Evolutionary conservation across 306 rosid genomes (phyloP).

Genomic region (Gleditsia sinensis): DNA sequence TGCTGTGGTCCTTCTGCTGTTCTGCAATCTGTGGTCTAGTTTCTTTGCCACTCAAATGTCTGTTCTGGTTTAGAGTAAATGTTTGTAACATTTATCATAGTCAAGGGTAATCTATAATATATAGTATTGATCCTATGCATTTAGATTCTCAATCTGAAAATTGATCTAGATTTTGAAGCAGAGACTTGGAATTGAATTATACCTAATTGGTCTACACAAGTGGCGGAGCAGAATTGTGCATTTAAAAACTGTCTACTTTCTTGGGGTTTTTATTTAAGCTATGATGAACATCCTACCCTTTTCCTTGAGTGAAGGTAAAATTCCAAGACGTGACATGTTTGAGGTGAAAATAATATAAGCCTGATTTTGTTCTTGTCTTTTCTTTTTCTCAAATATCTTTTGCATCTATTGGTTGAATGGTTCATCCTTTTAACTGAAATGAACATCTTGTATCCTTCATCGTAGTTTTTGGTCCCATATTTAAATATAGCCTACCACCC

Average conservation of each 20-base stretch:
- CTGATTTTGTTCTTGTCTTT: background rate
- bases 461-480: background rate
- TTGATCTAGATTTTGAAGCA: slow-evolving; percentile 13
- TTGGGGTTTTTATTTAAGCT: background rate
- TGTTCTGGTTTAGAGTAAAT: too few species aligned
- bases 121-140: background rate
- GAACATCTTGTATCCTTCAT: background rate
- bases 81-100: background rate
- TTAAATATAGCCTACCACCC: slow-evolving; percentile 2
- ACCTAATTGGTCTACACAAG: background rate
- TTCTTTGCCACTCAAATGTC: too few species aligned
- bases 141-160: slow-evolving; percentile 19
- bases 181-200: background rate
- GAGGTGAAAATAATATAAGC: background rate
- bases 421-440: background rate
- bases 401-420: background rate
- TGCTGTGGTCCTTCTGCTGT: too few species aligned
- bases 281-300: background rate
- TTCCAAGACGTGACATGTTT: background rate
- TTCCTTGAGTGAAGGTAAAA: background rate
- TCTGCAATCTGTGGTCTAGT: too few species aligned
- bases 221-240: background rate
- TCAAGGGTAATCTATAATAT: background rate
- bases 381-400: background rate
- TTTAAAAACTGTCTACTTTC: background rate